Evolutionary conservation across 345 rosid species (phyloP).

Genomic region (Xanthoceras sorbifolium): DNA sequence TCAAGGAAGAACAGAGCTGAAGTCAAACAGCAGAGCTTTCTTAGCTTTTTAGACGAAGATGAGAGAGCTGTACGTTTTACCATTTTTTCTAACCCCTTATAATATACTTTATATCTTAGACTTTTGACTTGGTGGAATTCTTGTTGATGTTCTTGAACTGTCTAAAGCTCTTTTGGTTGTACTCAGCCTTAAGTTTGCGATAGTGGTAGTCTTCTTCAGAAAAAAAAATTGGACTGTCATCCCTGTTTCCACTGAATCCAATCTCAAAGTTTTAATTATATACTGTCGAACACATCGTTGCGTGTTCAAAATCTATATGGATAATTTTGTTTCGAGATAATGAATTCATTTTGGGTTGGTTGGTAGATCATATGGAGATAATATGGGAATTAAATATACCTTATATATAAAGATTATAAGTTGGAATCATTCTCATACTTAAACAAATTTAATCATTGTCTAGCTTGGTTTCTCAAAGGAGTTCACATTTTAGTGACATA

Average conservation of each 20-base stretch:
- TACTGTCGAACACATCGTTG: neutral
- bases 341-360: neutral
- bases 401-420: neutral
- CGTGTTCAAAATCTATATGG: neutral
- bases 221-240: neutral
- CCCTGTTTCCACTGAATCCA: neutral
- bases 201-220: neutral
- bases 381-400: neutral
- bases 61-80: conserved; percentile 71
- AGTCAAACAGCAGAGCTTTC: conserved; percentile 77
- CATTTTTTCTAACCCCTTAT: neutral
- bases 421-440: neutral
- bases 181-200: neutral
- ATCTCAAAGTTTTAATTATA: neutral
- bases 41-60: conserved; percentile 87
- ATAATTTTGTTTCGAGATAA: neutral
- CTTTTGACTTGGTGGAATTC: neutral
- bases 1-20: conserved; percentile 92
- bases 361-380: neutral
- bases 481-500: neutral
- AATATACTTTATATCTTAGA: conserved; percentile 9
- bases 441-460: neutral
- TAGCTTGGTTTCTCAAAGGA: neutral
- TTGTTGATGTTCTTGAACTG: neutral
- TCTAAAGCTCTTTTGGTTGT: neutral